Base-by-base conservation (phyloP, 768 basidiomycete species). In the Phaeotremella fagi region DNA sequence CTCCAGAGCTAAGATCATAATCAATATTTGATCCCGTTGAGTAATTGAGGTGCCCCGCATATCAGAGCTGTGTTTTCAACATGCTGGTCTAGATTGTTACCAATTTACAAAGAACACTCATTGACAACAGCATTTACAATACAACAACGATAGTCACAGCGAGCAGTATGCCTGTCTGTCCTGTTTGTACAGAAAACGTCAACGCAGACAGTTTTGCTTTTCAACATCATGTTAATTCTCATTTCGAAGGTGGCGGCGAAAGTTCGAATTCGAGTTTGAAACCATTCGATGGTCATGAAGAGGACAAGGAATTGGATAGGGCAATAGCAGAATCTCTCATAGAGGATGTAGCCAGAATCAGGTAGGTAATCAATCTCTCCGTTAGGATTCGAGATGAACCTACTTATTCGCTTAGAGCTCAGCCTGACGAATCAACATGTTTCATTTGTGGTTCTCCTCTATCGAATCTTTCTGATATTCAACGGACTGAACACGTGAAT, bases 141-240 rank as follows among this genome's bases (percentile, higher is more conserved):
- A n/a, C n/a, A n/a, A n/a, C n/a, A n/a, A n/a, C n/a, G n/a, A n/a
- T n/a, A n/a, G n/a, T n/a, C n/a, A 12, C 14, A 45, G 15, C 12
- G 15, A 9, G 20, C 44, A 45, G 27, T 16, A 64, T 66, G 60
- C 45, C 54, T 3, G 20, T 18, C 18, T 65, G 63, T 45, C 68
- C 65, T 3, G 61, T 70, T 11, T 67, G 68, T 25, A 37, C 27
- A 3, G 36, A 62, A 31, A 38, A 37, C 3, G 48, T 57, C 25
- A 35, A 64, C 44, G 60, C 61, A 4, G 66, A 67, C 50, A 36
- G 55, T 18, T 28, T 24, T 1, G 65, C 65, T 3, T 67, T 67
- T 54, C 35, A 52, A 3, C 53, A 63, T 36, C 70, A 72, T 54
- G 65, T 72, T 26, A 67, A 69, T 58, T 20, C 48, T 14, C 70